A percentile compares a stretch with the other conserved stretches of the same genome.
phyloP scores from a whole-genome alignment of 495 filamentous ascomycete genomes.

The Pyrenula aspistea region DNA sequence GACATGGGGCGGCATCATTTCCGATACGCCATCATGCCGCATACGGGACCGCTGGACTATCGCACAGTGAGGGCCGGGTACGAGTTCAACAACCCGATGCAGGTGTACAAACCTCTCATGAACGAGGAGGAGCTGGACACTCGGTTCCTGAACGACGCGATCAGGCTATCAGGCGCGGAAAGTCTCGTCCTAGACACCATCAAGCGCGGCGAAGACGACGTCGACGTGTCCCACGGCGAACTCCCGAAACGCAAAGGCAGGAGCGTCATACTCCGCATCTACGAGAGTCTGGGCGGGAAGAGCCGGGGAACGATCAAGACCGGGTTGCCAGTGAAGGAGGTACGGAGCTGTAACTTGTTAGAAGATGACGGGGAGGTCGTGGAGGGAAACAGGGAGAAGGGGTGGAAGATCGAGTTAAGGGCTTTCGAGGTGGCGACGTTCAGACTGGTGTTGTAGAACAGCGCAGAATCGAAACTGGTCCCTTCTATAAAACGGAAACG shows the following conservation, averaged over 20 bases:
- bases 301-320: conserved; percentile 54
- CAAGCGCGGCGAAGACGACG: conserved; percentile 93
- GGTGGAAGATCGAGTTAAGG: conserved; percentile 54
- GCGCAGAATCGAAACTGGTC: no score
- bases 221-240: conserved; percentile 67
- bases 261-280: conserved; percentile 73
- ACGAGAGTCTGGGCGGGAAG: conserved; percentile 83
- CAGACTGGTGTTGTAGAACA: conserved; percentile 67
- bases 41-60: conserved; percentile 54
- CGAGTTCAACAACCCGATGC: conserved; percentile 80
- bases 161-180: conserved; percentile 42
- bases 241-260: conserved; percentile 54
- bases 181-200: conserved; percentile 69
- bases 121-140: background rate
- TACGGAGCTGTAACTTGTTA: conserved; percentile 65
- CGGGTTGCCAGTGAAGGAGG: conserved; percentile 56
- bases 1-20: conserved; percentile 91
- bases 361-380: conserved; percentile 47
- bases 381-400: conserved; percentile 13
- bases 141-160: conserved; percentile 9
- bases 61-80: conserved; percentile 71
- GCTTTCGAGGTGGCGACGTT: conserved; percentile 89
- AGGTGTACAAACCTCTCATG: conserved; percentile 25
- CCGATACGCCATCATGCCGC: conserved; percentile 85
- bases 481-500: no score